These are phyloP conservation scores for Amyloporia xantha DNA, from an alignment of 768 basidiomycete species.

Conservation along the genomic window DNA sequence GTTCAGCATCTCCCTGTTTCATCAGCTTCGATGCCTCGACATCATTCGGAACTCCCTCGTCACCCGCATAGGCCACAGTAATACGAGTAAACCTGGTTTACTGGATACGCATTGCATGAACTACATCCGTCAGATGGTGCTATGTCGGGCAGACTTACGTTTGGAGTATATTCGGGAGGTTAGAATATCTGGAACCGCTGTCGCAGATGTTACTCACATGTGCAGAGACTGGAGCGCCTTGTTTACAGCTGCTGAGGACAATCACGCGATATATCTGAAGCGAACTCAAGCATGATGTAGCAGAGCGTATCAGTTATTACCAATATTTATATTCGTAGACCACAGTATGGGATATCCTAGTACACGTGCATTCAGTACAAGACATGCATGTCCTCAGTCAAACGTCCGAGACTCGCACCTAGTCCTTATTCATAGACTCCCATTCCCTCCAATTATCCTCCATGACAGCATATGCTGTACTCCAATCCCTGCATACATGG, in stretches of 20 bases:
- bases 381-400: too few relatives aligned
- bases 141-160: conserved; percentile 24
- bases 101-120: conserved; percentile 28
- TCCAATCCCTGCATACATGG: conserved; percentile 17
- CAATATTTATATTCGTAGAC: too few relatives aligned
- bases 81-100: background rate
- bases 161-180: conserved; percentile 21
- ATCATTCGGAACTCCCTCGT: conserved; percentile 26
- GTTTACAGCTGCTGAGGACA: conserved; percentile 22
- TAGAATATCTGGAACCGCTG: conserved; percentile 2
- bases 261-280: conserved; percentile 10
- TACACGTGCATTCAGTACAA: too few relatives aligned
- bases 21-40: conserved; percentile 34
- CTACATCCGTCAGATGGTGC: conserved; percentile 28
- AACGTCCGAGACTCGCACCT: too few relatives aligned
- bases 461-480: conserved; percentile 1
- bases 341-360: too few relatives aligned
- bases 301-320: too few relatives aligned
- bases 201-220: conserved; percentile 17
- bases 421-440: too few relatives aligned
- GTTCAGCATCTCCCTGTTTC: conserved; percentile 34
- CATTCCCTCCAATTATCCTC: conserved; percentile 4
- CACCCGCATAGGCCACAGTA: conserved; percentile 4
- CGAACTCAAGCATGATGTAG: too few relatives aligned
- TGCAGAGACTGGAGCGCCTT: conserved; percentile 25